Evolutionary conservation across 176 grass and related monocot genomes (phyloP), one percentile per base, ranked within the genome.

Genomic region (Cocos nucifera): DNA sequence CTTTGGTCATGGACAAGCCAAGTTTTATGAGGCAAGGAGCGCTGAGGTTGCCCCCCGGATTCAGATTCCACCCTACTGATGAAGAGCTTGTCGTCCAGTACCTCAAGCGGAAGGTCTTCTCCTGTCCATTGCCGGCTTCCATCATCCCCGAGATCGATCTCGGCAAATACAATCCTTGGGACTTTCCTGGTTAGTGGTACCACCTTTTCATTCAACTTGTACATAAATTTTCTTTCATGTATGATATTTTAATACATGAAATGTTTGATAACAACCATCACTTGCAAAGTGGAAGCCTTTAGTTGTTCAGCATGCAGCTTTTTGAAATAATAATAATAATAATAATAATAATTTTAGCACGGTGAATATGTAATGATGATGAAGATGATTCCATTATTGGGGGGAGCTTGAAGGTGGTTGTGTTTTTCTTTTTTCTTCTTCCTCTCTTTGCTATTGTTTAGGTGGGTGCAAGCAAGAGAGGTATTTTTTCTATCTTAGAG

Each of bases 71-170:
- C 54, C 66, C 66, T 0, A 69, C 66, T 21, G 66, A 69, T 23
- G 53, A 69, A 57, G 66, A 69, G 29, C 66, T 69, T n/a, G 52
- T 69, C 12, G 53, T 69, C 0, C 53, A 69, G 53, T 69, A 69
- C 54, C 66, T 69, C 15, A 56, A 44, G 66, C 23, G 66, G 66
- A 69, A 57, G 28, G 66, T 23, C 19, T 57, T 57, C 53, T 69
- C 53, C 53, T 49, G 53, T n/a, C 66, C 53, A 22, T 44, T 69
- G 53, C 66, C 66, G 25, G 53, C 66, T 52, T 32, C 66, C 27
- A 44, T 56, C 53, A 69, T 69, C 54, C 53, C 53, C 2, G 54
- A 69, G 52, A 57, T 69, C 26, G 17, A 69, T 26, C 53, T 69
- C 29, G n/a, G 52, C 26, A 69, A 57, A 22, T 69, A 17, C 53